Evolutionary conservation across 2,329 filamentous ascomycete genomes (phyloP).

Genomic region (Coleophoma eucalyptorum): DNA sequence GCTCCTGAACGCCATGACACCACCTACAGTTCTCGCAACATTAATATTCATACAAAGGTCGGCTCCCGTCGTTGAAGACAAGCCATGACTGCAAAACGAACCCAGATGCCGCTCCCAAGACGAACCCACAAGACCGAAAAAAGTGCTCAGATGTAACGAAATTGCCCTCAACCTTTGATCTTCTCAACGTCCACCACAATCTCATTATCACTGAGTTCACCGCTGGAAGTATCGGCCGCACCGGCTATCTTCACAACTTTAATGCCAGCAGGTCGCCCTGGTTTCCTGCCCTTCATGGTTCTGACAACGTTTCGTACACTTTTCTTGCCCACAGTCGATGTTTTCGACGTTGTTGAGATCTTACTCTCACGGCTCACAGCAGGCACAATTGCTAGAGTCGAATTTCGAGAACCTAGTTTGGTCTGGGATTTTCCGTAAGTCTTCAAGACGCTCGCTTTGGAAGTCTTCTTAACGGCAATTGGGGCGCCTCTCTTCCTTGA

Average conservation of each 20-base stretch:
- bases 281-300: conserved; percentile 8
- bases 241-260: conserved; percentile 6
- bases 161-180: too few species aligned
- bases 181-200: background rate
- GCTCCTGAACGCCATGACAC: too few species aligned
- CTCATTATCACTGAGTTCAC: conserved; percentile 1
- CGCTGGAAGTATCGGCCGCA: conserved; percentile 3
- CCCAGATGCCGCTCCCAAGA: background rate
- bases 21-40: background rate
- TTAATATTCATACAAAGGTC: conserved; percentile 20
- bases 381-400: conserved; percentile 17
- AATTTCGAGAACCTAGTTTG: conserved; percentile 17
- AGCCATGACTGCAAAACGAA: conserved; percentile 8
- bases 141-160: too few species aligned
- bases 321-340: background rate
- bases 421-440: conserved; percentile 18
- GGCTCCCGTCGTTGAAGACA: conserved; percentile 19
- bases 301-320: conserved; percentile 6
- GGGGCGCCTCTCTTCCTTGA: conserved; percentile 7
- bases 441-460: conserved; percentile 18
- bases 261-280: background rate
- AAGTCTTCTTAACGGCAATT: conserved; percentile 14
- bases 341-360: conserved; percentile 7
- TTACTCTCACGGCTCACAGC: conserved; percentile 4
- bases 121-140: too few species aligned